phyloP scores from a whole-genome alignment of 257 asterid species.

The Capsicum chinense region DNA sequence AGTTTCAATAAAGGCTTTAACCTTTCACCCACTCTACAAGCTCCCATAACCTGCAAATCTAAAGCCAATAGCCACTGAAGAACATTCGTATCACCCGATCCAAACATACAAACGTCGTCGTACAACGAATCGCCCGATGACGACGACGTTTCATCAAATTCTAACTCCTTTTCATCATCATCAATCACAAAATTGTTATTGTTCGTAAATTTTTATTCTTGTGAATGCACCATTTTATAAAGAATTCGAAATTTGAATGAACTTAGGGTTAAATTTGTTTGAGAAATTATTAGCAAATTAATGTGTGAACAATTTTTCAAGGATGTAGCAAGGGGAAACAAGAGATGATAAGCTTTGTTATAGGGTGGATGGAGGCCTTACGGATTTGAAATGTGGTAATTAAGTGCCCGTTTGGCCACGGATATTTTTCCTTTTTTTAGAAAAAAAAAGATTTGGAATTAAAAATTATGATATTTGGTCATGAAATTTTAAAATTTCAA shows the following conservation, averaged over 20 bases:
- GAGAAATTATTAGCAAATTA: too few relatives aligned
- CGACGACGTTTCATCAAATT: constrained; percentile 55
- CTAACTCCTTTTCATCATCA: constrained; percentile 24
- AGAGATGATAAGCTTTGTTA: not conserved
- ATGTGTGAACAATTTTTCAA: too few relatives aligned
- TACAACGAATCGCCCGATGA: constrained; percentile 44
- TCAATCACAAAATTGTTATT: constrained; percentile 40
- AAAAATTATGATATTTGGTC: too few relatives aligned
- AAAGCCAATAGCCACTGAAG: constrained; percentile 76
- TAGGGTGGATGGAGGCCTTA: not conserved
- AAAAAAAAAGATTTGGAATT: too few relatives aligned
- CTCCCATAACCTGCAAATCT: constrained; percentile 93
- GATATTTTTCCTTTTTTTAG: too few relatives aligned
- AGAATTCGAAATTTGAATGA: too few relatives aligned
- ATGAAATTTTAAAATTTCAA: too few relatives aligned
- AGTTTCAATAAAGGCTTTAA: constrained; percentile 90
- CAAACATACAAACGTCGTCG: constrained; percentile 46
- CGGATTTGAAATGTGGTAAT: constrained; percentile 35
- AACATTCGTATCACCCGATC: constrained; percentile 53
- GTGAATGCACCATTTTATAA: constrained; percentile 52
- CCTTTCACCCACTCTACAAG: constrained; percentile 96
- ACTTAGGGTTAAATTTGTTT: too few relatives aligned
- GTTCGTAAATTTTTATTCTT: constrained; percentile 47
- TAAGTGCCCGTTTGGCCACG: not conserved
- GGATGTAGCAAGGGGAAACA: not conserved